Conservation (phyloP, 768 basidiomycete genomes). For the Psilocybe sp. region DNA sequence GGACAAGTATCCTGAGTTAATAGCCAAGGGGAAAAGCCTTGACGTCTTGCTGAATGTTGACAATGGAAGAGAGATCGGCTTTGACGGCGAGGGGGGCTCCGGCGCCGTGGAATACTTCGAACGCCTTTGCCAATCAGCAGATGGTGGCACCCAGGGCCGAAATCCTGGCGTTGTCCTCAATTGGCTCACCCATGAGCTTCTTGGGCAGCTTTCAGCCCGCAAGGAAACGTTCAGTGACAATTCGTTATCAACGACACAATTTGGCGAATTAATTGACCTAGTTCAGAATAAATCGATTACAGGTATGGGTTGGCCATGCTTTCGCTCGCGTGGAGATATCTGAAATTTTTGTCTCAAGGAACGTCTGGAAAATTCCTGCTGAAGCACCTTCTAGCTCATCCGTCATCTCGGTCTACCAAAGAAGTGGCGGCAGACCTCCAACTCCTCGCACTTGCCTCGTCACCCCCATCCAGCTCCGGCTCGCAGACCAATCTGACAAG, state of each 20-base stretch:
- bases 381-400: conserved; percentile 59
- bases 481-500: conserved; percentile 8
- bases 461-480: conserved; percentile 12
- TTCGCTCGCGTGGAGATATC: not conserved
- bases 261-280: conserved; percentile 78
- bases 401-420: conserved; percentile 31
- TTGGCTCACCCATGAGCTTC: conserved; percentile 90
- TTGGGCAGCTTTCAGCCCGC: conserved; percentile 69
- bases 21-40: conserved; percentile 59
- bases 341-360: conserved; percentile 37
- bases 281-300: conserved; percentile 68
- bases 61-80: conserved; percentile 56
- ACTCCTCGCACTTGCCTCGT: conserved; percentile 36
- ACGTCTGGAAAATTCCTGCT: conserved; percentile 78
- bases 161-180: conserved; percentile 76
- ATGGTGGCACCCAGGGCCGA: conserved; percentile 25
- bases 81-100: conserved; percentile 47
- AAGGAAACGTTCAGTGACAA: conserved; percentile 56
- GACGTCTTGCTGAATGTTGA: conserved; percentile 78
- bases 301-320: conserved; percentile 36
- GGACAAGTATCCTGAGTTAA: conserved; percentile 26
- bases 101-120: conserved; percentile 84
- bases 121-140: conserved; percentile 41
- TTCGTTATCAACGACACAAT: conserved; percentile 54
- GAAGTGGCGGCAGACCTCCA: conserved; percentile 49